Base-by-base conservation (phyloP, 352 stramenopile genomes). In the Globisporangium parvum region DNA sequence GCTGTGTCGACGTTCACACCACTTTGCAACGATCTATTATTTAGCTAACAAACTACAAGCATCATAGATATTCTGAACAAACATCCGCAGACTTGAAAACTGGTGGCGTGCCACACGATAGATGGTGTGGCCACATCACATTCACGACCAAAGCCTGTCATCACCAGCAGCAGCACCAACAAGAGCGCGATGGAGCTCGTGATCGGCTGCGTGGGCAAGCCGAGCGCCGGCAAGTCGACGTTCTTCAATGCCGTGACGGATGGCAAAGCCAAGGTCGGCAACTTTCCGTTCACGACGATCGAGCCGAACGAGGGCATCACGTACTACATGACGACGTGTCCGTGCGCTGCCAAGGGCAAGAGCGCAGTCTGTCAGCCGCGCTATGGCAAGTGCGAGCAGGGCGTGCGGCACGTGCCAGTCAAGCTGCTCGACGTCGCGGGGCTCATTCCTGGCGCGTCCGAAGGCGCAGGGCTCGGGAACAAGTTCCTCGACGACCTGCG, bases 391-490 rank as follows among this genome's bases (percentile, higher is more conserved):
- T 95, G 85, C 66, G 75, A 87, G 12, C 64, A 85, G 47, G 80
- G 85, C 46, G 75, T 77, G 53, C 82, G 83, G 31, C 73, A 91
- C 66, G 78, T 95, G 47, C 82, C 85, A 6, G 80, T 95, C 18
- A 93, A 93, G 71, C 63, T 95, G 28, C 68, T 95, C 49, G 85
- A 95, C 59, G 79, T 95, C 8, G 85, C 85, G 0, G 85, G 85
- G 0, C 59, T 95, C 8, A 91, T 95, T 49, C 82, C 85, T 0
- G 85, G 85, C 4, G 86, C 86, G 0, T 96, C 84, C 1, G 79
- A 98, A 39, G 94, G 94, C 26, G 89, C 92, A 21, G 97, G 97
- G 0, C 77, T 99, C 0, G 98, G 98, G 18, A 99, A 99, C 76
- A 95, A 99, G 68, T 99, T 99, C 71, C 79, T 99, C 15, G 91